Evolutionary conservation across 1,284 basidiomycete genomes (phyloP).

Genomic region (Ceratobasidium sp.): DNA sequence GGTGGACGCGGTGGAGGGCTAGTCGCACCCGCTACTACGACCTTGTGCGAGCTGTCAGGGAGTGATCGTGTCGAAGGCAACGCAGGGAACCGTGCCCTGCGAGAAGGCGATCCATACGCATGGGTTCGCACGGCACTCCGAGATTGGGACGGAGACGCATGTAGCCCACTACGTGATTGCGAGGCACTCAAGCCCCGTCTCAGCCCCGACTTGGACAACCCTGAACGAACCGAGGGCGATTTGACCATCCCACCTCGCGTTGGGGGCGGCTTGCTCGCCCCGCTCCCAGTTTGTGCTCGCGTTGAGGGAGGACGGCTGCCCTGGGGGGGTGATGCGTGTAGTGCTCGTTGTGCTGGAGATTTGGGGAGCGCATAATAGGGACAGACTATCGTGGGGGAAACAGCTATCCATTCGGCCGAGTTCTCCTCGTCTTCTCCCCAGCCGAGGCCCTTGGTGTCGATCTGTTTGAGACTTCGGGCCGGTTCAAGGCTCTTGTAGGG

Average conservation of each 20-base stretch:
- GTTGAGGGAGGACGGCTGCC: not conserved
- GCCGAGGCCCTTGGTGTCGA: not conserved
- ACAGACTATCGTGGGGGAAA: not conserved
- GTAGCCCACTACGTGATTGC: not conserved
- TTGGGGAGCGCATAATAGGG: not conserved
- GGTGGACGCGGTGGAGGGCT: not conserved
- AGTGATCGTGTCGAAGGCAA: conserved; percentile 23
- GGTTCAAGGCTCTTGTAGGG: not conserved
- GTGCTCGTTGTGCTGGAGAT: not conserved
- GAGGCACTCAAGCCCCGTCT: not conserved
- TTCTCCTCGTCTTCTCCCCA: not conserved
- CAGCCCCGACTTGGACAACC: conserved; percentile 2
- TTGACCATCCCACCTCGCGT: conserved; percentile 14
- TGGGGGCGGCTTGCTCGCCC: not conserved
- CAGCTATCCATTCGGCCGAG: conserved; percentile 21
- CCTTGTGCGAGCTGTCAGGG: not conserved
- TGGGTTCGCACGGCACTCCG: not conserved
- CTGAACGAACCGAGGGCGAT: conserved; percentile 21
- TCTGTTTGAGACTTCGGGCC: not conserved
- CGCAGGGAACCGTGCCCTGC: not conserved
- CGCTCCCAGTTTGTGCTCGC: not conserved
- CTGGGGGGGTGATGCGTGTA: not conserved
- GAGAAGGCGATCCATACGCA: not conserved
- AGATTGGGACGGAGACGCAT: conserved; percentile 2
- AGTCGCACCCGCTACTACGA: too few relatives aligned